A percentile compares a stretch with the other conserved stretches of the same genome.
These are phyloP conservation scores for Mortierella sp. DNA, from an alignment of 371 early-diverging fungal genomes.

Conservation along the genomic window DNA sequence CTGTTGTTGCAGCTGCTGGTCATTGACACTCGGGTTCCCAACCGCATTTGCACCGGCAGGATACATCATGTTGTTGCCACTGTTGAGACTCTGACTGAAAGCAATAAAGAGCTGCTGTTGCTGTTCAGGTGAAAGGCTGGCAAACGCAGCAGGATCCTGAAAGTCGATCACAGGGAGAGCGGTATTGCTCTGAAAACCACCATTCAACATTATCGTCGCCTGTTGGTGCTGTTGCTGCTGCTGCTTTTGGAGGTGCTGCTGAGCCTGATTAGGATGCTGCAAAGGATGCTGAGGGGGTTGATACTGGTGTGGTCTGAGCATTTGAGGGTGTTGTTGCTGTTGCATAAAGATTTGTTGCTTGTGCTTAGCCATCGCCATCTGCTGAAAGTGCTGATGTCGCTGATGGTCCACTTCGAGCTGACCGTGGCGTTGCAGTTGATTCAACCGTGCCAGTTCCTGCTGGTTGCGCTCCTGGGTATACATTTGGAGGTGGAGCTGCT, in stretches of 20 bases:
- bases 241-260: conserved; percentile 5
- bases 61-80: not conserved
- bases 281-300: conserved; percentile 10
- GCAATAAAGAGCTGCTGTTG: conserved; percentile 44
- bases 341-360: conserved; percentile 46
- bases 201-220: not conserved
- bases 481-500: conserved; percentile 48
- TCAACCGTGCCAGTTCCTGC: conserved; percentile 34
- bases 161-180: conserved; percentile 20
- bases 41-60: not conserved
- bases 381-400: conserved; percentile 44
- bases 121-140: conserved; percentile 28
- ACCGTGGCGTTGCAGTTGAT: conserved; percentile 36
- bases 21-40: not conserved
- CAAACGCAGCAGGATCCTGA: conserved; percentile 32
- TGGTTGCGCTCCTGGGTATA: conserved; percentile 50
- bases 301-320: not conserved
- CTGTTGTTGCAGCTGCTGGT: not conserved
- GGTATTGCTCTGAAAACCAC: not conserved
- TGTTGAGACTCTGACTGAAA: conserved; percentile 34
- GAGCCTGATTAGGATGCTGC: conserved; percentile 6
- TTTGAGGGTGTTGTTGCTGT: conserved; percentile 28
- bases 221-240: conserved; percentile 16
- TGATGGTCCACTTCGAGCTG: conserved; percentile 35
- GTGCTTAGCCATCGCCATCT: conserved; percentile 43